These are phyloP conservation scores for Kuraishia cidri DNA, from an alignment of 805 yeast genomes.

Conservation along the genomic window DNA sequence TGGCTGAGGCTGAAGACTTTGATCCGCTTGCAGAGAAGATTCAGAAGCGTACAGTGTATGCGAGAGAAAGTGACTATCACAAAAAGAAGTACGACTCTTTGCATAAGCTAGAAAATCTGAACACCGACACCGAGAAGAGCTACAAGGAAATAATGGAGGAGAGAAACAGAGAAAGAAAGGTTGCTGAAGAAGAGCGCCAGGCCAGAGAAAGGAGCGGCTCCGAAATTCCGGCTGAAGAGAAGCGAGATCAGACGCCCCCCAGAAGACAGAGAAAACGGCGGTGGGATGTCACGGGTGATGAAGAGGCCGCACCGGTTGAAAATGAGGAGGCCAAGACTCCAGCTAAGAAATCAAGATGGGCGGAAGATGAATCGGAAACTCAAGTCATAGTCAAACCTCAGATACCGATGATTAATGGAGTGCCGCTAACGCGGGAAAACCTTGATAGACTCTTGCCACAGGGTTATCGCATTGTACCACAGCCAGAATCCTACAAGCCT, in stretches of 20 bases:
- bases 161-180: slow-evolving; percentile 28
- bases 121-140: slow-evolving; percentile 10
- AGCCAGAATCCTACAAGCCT: slow-evolving; percentile 37
- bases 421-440: slow-evolving; percentile 32
- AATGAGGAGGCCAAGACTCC: slow-evolving; percentile 6
- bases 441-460: slow-evolving; percentile 41
- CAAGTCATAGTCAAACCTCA: slow-evolving; percentile 1
- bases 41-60: slow-evolving; percentile 16
- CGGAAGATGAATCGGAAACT: slow-evolving; percentile 9
- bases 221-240: slow-evolving; percentile 5
- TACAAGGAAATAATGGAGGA: slow-evolving; percentile 33
- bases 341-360: slow-evolving; percentile 15
- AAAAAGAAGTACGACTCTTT: slow-evolving; percentile 18
- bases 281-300: slow-evolving; percentile 36
- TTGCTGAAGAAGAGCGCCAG: slow-evolving; percentile 18
- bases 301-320: slow-evolving; percentile 12
- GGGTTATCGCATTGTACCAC: slow-evolving; percentile 34
- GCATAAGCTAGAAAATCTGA: slow-evolving; percentile 5
- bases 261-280: slow-evolving; percentile 22
- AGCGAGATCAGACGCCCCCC: slow-evolving; percentile 7
- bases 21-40: slow-evolving; percentile 15
- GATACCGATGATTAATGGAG: slow-evolving; percentile 21
- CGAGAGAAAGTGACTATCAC: slow-evolving; percentile 40
- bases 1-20: slow-evolving; percentile 11
- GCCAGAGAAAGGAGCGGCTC: neutral